Base-by-base conservation (phyloP, 805 yeast genomes). In the Wickerhamiella occidentalis region DNA sequence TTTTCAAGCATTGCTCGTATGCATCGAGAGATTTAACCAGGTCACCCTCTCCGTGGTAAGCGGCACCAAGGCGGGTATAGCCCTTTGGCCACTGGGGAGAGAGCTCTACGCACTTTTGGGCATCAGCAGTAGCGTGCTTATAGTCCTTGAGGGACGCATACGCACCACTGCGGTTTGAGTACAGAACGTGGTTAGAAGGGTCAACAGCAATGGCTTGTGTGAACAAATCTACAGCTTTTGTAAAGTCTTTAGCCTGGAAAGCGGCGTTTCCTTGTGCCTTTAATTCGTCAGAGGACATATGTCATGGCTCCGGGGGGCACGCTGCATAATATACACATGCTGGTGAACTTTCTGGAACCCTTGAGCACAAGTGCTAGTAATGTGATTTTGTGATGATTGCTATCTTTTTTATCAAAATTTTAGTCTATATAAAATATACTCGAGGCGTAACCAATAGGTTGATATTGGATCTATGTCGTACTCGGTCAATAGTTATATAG, bases 71-170 rank as follows among this genome's bases (percentile, higher is more conserved):
- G 67, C 99, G 80, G 61, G 80, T 83, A 72, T 83, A 85, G 44
- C 97, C 98, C 68, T 92, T 92, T 19, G 96, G 87, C 97, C 97
- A 92, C 2, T 81, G 56, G 13, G 87, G 80, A 55, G 84, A 85
- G 67, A 87, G 79, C 59, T 77, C 74, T 48, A 83, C 79, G 68
- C 95, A 83, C 61, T 82, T 77, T 52, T 84, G 68, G 15, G 97
- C 98, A 65, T 92, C 98, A 42, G 72, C 70, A 52, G 86, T 71
- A 3, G 97, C 98, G 52, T 79, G 69, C 19, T 64, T 65, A 61
- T 80, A 92, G 59, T 87, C 69, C 61, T 79, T 78, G 68, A 79
- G 67, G 6, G 96, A 85, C 3, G 96, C 82, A 61, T 81, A 81
- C 51, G 86, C 77, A 12, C 95, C 98, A 9, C 97, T 88, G 66